phyloP scores from a whole-genome alignment of 345 rosid genomes.

The Luvunga scandens region DNA sequence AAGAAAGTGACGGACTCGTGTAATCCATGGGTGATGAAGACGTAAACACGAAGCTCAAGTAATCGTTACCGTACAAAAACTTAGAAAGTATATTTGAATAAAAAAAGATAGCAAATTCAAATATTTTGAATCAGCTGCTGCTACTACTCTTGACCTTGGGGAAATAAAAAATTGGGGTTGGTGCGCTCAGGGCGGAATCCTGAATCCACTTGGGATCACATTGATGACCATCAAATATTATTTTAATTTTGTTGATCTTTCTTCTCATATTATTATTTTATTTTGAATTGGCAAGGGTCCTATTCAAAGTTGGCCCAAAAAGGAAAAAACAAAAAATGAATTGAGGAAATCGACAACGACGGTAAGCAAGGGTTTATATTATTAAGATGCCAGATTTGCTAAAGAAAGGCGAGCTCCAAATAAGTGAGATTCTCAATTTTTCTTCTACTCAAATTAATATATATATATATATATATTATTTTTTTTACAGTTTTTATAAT shows the following conservation, averaged over 20 bases:
- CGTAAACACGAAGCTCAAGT: constrained; percentile 16
- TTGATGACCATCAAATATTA: not conserved
- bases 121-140: not conserved
- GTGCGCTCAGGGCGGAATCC: not conserved
- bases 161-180: not conserved
- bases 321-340: not conserved
- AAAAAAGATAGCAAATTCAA: not conserved
- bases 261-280: not conserved
- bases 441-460: too few species aligned
- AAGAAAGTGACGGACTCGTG: not conserved
- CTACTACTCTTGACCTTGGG: not conserved
- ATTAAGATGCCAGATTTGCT: not conserved
- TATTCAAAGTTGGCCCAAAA: not conserved
- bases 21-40: not conserved
- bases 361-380: not conserved
- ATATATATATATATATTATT: too few species aligned
- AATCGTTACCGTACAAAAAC: not conserved
- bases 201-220: not conserved
- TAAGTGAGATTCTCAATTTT: too few species aligned
- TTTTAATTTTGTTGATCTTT: not conserved
- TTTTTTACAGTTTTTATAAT: too few species aligned
- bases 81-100: not conserved
- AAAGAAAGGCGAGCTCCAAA: too few species aligned
- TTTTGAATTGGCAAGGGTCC: not conserved
- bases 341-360: not conserved